phyloP scores from a whole-genome alignment of 805 yeast genomes.

The Maudiozyma saulgeensis region DNA sequence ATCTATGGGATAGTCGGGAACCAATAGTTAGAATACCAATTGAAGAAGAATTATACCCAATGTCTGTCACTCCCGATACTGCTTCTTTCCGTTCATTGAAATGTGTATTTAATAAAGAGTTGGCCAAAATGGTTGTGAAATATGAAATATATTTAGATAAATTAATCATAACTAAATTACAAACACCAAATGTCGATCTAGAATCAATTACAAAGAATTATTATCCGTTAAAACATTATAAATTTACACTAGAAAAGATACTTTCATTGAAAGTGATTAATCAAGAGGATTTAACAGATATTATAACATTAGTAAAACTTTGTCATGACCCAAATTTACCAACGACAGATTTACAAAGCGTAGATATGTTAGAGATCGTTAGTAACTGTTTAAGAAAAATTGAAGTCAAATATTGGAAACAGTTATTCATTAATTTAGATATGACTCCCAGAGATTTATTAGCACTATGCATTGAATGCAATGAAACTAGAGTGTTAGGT shows the following conservation, averaged over 20 bases:
- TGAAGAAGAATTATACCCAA: slow-evolving; percentile 24
- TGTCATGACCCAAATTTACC: slow-evolving; percentile 10
- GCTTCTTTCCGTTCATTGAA: slow-evolving; percentile 24
- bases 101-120: slow-evolving; percentile 13
- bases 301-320: slow-evolving; percentile 18
- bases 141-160: slow-evolving; percentile 26
- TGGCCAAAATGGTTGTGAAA: slow-evolving; percentile 14
- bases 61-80: slow-evolving; percentile 21
- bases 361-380: slow-evolving; percentile 24
- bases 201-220: slow-evolving; percentile 18
- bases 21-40: slow-evolving; percentile 12
- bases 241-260: slow-evolving; percentile 28
- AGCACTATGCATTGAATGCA: slow-evolving; percentile 23
- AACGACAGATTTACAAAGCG: slow-evolving; percentile 3
- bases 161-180: slow-evolving; percentile 14
- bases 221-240: slow-evolving; percentile 21
- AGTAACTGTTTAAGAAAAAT: slow-evolving; percentile 29
- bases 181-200: slow-evolving; percentile 4
- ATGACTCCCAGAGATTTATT: slow-evolving; percentile 27
- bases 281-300: slow-evolving; percentile 15
- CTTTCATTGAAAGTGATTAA: slow-evolving; percentile 20
- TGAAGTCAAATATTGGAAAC: slow-evolving; percentile 27
- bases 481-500: slow-evolving; percentile 26
- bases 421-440: slow-evolving; percentile 15
- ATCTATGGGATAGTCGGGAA: slow-evolving; percentile 16